Evolutionary conservation across 257 asterid species (phyloP).

Genomic region (Ilex asprella): DNA sequence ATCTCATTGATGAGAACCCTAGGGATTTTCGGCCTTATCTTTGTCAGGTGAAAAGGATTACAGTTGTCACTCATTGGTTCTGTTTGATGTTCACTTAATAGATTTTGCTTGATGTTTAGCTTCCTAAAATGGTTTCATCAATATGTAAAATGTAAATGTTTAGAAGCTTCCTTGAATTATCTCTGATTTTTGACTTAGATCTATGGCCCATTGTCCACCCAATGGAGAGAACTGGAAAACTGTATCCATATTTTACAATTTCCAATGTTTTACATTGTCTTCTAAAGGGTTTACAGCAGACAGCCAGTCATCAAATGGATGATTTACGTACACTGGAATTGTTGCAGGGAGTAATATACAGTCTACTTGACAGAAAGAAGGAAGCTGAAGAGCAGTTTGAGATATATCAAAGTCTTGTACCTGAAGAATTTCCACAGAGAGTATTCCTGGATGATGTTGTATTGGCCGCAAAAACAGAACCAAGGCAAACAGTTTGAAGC

Average conservation of each 20-base stretch:
- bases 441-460: constrained; percentile 78
- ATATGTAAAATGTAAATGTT: neutral
- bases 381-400: constrained; percentile 70
- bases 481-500: constrained; percentile 43
- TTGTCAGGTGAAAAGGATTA: constrained; percentile 56
- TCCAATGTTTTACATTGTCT: neutral
- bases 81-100: neutral
- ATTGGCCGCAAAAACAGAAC: constrained; percentile 66
- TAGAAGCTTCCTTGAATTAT: neutral
- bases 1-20: constrained; percentile 78
- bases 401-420: constrained; percentile 71
- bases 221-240: neutral
- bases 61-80: neutral
- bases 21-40: constrained; percentile 89
- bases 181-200: neutral
- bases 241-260: too few species aligned
- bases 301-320: neutral
- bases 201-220: neutral
- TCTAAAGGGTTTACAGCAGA: neutral
- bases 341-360: constrained; percentile 75
- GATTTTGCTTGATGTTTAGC: neutral
- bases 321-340: neutral
- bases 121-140: neutral
- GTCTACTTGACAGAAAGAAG: constrained; percentile 58
- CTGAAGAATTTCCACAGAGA: constrained; percentile 77